These are phyloP conservation scores for Pseudohyphozyma bogoriensis DNA, from an alignment of 768 basidiomycete species.

Conservation along the genomic window DNA sequence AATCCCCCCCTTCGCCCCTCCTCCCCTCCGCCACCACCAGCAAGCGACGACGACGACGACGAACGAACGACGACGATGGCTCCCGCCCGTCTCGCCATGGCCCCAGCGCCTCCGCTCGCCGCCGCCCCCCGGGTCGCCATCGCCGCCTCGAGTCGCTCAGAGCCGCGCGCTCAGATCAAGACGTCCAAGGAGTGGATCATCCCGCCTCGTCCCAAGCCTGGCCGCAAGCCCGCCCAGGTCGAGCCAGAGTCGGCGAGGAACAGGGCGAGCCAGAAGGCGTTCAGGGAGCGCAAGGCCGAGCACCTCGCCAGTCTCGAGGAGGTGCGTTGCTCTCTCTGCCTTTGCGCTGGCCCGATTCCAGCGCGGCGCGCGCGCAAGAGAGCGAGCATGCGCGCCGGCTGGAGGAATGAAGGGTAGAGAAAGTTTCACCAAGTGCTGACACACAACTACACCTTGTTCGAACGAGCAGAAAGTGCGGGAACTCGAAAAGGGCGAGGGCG, in stretches of 20 bases:
- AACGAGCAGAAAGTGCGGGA: slow-evolving; percentile 8
- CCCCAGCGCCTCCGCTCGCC: too few species aligned
- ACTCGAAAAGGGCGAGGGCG: slow-evolving; percentile 27
- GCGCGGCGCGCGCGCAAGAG: background rate
- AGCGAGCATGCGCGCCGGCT: background rate
- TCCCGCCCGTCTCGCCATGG: too few species aligned
- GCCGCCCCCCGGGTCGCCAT: too few species aligned
- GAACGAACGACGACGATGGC: too few species aligned
- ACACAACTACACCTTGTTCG: background rate
- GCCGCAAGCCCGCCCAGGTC: slow-evolving; percentile 18
- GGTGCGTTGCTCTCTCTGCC: background rate
- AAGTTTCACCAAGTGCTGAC: too few species aligned
- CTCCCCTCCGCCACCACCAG: too few species aligned
- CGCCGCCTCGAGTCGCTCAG: background rate
- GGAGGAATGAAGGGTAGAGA: too few species aligned
- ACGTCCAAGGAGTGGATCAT: slow-evolving; percentile 23
- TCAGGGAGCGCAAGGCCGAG: slow-evolving; percentile 23
- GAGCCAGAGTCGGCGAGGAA: slow-evolving; percentile 4
- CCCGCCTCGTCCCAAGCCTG: slow-evolving; percentile 22
- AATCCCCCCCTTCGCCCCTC: too few species aligned
- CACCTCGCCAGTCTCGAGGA: slow-evolving; percentile 27
- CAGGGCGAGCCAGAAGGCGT: slow-evolving; percentile 16
- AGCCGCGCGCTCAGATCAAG: background rate
- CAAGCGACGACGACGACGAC: too few species aligned
- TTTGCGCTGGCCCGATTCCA: too few species aligned